Evolutionary conservation across 176 grass and related monocot genomes (phyloP).

Genomic region (Triticum turgidum): DNA sequence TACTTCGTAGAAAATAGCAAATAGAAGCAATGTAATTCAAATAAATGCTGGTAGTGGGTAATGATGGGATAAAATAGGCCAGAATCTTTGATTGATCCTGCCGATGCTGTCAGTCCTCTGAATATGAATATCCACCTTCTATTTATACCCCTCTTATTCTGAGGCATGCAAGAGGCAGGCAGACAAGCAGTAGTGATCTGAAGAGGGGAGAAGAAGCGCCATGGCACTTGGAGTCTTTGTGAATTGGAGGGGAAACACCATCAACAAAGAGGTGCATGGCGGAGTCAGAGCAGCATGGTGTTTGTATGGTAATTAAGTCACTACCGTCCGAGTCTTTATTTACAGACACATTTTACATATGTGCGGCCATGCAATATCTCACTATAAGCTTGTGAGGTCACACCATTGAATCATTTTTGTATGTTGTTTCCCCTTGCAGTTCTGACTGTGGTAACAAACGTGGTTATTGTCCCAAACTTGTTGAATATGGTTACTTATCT

Average conservation of each 20-base stretch:
- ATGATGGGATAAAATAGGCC: not conserved
- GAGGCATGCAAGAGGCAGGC: not conserved
- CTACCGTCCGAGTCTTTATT: not conserved
- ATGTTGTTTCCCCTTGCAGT: not conserved
- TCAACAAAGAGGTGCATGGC: not conserved
- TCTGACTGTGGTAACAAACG: not conserved
- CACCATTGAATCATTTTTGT: not conserved
- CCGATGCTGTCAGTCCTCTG: no score
- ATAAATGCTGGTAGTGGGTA: not conserved
- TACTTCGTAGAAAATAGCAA: not conserved
- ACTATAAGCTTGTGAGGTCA: not conserved
- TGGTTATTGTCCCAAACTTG: not conserved
- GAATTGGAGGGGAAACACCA: not conserved
- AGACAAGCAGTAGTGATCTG: not conserved
- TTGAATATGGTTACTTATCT: not conserved
- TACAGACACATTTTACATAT: not conserved
- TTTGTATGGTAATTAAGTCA: not conserved
- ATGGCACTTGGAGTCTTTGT: not conserved
- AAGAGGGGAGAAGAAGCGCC: not conserved
- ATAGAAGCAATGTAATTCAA: not conserved
- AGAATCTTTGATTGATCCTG: no score
- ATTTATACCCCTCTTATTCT: not conserved
- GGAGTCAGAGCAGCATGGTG: not conserved
- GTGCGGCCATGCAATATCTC: no score
- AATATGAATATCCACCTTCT: not conserved